A percentile compares a stretch with the other conserved stretches of the same genome.
Evolutionary conservation across 768 basidiomycete genomes (phyloP).

Genomic region (Lactifluus volemus): DNA sequence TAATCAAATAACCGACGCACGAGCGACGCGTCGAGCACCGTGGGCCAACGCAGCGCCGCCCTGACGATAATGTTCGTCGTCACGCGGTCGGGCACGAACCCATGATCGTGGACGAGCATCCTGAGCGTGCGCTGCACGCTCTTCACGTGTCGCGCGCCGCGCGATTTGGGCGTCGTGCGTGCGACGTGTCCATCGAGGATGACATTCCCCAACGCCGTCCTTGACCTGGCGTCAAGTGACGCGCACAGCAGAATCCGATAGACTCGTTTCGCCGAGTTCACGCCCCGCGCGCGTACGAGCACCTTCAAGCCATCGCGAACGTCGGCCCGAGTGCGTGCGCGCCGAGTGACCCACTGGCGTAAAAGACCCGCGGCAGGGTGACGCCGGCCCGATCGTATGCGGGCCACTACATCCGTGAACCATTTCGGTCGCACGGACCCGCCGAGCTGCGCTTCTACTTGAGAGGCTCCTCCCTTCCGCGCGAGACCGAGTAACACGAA

Average conservation of each 20-base stretch:
- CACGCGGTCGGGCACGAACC: slow-evolving; percentile 55
- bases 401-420: neutral
- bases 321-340: neutral
- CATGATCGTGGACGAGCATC: slow-evolving; percentile 34
- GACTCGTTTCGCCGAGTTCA: neutral
- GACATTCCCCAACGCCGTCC: slow-evolving; percentile 47
- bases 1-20: slow-evolving; percentile 57
- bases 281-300: slow-evolving; percentile 7
- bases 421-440: neutral
- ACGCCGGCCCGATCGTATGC: slow-evolving; percentile 23
- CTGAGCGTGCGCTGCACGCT: slow-evolving; percentile 33
- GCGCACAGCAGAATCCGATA: slow-evolving; percentile 24
- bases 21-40: slow-evolving; percentile 32
- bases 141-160: slow-evolving; percentile 40
- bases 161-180: slow-evolving; percentile 19
- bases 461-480: neutral
- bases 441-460: neutral
- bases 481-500: slow-evolving; percentile 23
- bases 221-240: slow-evolving; percentile 18
- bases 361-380: slow-evolving; percentile 19
- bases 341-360: slow-evolving; percentile 20
- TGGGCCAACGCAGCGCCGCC: slow-evolving; percentile 45
- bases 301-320: slow-evolving; percentile 5
- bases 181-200: slow-evolving; percentile 40
- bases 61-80: slow-evolving; percentile 66